Evolutionary conservation across 106 monocot genomes (phyloP).

Genomic region (Amphibolis antarctica): DNA sequence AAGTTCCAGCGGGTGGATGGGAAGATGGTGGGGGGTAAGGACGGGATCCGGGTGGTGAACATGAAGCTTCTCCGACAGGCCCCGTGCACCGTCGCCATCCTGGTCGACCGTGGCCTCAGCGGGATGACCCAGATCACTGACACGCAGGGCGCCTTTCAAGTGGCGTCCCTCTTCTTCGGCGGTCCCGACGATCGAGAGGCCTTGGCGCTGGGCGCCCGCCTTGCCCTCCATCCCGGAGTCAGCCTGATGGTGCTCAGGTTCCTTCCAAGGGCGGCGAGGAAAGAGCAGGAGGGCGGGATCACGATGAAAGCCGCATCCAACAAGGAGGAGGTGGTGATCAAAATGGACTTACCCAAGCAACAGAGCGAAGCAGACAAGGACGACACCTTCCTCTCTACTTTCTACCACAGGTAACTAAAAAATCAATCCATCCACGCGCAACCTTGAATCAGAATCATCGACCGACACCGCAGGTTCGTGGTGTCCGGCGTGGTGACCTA

Average conservation of each 20-base stretch:
- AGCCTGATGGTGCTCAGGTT: constrained; percentile 29
- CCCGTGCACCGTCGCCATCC: constrained; percentile 44
- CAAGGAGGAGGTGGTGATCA: constrained; percentile 14
- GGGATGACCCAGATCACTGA: background rate
- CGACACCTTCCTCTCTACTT: constrained; percentile 16
- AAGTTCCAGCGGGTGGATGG: constrained; percentile 30
- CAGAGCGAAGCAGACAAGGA: constrained; percentile 9
- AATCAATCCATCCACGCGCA: background rate
- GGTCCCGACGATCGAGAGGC: constrained; percentile 49
- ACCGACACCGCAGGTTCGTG: constrained; percentile 12
- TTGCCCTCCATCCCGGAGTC: constrained; percentile 20
- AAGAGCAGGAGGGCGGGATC: constrained; percentile 12
- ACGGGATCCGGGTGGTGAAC: constrained; percentile 24
- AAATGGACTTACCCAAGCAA: constrained; percentile 8
- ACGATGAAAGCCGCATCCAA: constrained; percentile 6
- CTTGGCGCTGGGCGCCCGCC: constrained; percentile 13
- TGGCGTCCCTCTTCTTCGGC: constrained; percentile 38
- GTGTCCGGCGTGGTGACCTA: constrained; percentile 25
- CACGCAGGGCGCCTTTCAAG: constrained; percentile 5
- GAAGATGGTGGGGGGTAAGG: constrained; percentile 25
- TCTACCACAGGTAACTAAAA: constrained; percentile 15
- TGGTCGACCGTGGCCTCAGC: constrained; percentile 35
- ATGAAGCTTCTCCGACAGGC: constrained; percentile 22
- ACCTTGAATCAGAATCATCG: background rate
- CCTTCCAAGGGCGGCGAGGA: constrained; percentile 2